These are phyloP conservation scores for Barbatosphaeria neglecta DNA, from an alignment of 495 filamentous ascomycete genomes.

Conservation along the genomic window DNA sequence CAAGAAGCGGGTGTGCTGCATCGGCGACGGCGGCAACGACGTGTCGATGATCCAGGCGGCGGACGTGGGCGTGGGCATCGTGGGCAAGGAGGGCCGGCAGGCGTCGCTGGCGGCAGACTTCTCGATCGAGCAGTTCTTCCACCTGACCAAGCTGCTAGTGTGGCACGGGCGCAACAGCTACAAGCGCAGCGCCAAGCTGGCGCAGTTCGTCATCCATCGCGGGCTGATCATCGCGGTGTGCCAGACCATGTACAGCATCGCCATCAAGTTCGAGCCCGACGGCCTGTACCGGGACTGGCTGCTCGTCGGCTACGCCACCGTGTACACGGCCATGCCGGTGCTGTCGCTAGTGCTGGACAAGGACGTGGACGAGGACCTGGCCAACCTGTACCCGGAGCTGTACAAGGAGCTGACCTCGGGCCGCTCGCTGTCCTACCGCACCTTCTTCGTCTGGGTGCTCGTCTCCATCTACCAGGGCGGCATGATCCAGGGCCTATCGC, in stretches of 20 bases:
- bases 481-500: conserved; percentile 84
- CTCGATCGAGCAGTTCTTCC: conserved; percentile 85
- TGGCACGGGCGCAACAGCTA: conserved; percentile 98
- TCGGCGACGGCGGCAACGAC: conserved; percentile 96
- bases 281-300: conserved; percentile 95
- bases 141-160: conserved; percentile 91
- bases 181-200: conserved; percentile 88
- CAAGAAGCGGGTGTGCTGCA: conserved; percentile 87
- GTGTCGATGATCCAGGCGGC: conserved; percentile 99
- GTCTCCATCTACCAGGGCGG: conserved; percentile 91
- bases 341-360: conserved; percentile 93
- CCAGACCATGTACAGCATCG: conserved; percentile 95
- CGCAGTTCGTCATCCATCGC: conserved; percentile 96
- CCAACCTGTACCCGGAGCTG: conserved; percentile 91
- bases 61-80: conserved; percentile 94
- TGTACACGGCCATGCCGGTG: conserved; percentile 91
- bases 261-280: conserved; percentile 79
- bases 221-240: conserved; percentile 90
- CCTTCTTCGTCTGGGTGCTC: conserved; percentile 95
- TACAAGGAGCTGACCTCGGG: conserved; percentile 91
- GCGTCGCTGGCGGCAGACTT: conserved; percentile 93
- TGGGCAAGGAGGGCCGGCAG: conserved; percentile 94
- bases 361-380: conserved; percentile 85
- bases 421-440: conserved; percentile 73
- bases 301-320: conserved; percentile 88